phyloP scores from a whole-genome alignment of 768 basidiomycete genomes.

The Collybia sp. region DNA sequence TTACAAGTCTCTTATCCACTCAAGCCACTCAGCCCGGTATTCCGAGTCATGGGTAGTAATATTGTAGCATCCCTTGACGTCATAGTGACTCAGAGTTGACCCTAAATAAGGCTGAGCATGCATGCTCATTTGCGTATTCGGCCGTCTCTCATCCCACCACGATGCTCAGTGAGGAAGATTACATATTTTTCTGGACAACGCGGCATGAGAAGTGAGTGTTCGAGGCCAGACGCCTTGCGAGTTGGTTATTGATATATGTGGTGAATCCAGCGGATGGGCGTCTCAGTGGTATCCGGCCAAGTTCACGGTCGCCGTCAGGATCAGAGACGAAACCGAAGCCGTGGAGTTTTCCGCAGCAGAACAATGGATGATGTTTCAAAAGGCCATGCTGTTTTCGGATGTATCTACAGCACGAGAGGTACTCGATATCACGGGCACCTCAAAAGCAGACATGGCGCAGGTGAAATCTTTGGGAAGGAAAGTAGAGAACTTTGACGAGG shows the following conservation, averaged over 20 bases:
- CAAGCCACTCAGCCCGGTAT: too few species aligned
- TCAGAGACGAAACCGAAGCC: conserved; percentile 23
- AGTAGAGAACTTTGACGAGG: conserved; percentile 44
- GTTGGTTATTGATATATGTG: neutral
- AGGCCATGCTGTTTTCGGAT: conserved; percentile 54
- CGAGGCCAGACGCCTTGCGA: neutral
- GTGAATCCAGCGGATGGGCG: conserved; percentile 34
- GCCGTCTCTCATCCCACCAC: neutral
- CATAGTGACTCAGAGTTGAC: too few species aligned
- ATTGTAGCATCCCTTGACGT: too few species aligned
- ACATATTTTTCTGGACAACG: conserved; percentile 42
- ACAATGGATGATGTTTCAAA: conserved; percentile 69
- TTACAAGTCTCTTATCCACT: too few species aligned
- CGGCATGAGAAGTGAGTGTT: conserved; percentile 34
- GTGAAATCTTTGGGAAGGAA: conserved; percentile 53
- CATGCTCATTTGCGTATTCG: too few species aligned
- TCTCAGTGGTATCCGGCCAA: conserved; percentile 46
- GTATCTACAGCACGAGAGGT: conserved; percentile 35
- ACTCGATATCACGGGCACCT: conserved; percentile 25
- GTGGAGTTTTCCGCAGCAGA: conserved; percentile 45
- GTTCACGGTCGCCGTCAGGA: conserved; percentile 33
- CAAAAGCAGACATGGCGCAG: conserved; percentile 27
- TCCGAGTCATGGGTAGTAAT: too few species aligned
- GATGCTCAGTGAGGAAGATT: conserved; percentile 23
- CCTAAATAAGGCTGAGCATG: too few species aligned